Conservation (phyloP, 2,329 filamentous ascomycete species). For the Xylogone sp. region DNA sequence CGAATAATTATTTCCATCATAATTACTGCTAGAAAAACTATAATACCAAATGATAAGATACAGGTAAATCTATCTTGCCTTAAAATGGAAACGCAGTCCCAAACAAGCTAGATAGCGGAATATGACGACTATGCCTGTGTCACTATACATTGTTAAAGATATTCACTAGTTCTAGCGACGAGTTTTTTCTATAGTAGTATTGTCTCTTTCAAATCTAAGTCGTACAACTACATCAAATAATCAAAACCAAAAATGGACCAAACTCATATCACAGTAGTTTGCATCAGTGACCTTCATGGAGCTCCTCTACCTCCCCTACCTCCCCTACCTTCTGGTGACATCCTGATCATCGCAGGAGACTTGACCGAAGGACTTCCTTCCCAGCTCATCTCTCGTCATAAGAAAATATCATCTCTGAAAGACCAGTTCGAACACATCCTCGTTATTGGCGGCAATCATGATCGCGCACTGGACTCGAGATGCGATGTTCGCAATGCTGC, state of each 20-base stretch:
- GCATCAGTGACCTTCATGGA: slow-evolving; percentile 80
- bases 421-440: slow-evolving; percentile 38
- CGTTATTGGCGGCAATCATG: slow-evolving; percentile 80
- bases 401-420: slow-evolving; percentile 42
- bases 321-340: slow-evolving; percentile 67
- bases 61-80: no score
- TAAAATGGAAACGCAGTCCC: no score
- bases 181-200: no score
- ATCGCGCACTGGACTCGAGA: slow-evolving; percentile 70
- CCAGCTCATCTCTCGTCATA: slow-evolving; percentile 71
- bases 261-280: slow-evolving; percentile 68
- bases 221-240: no score
- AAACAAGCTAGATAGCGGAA: background rate
- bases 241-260: slow-evolving; percentile 30
- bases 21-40: no score
- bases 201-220: no score
- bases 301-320: slow-evolving; percentile 50
- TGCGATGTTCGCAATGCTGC: slow-evolving; percentile 41
- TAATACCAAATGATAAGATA: no score
- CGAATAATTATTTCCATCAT: no score
- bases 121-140: no score
- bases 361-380: slow-evolving; percentile 69
- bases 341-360: slow-evolving; percentile 85
- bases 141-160: no score
- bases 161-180: no score